Evolutionary conservation across 495 filamentous ascomycete species (phyloP), one percentile per base, ranked within the genome.

Genomic region (Extremus antarcticus): DNA sequence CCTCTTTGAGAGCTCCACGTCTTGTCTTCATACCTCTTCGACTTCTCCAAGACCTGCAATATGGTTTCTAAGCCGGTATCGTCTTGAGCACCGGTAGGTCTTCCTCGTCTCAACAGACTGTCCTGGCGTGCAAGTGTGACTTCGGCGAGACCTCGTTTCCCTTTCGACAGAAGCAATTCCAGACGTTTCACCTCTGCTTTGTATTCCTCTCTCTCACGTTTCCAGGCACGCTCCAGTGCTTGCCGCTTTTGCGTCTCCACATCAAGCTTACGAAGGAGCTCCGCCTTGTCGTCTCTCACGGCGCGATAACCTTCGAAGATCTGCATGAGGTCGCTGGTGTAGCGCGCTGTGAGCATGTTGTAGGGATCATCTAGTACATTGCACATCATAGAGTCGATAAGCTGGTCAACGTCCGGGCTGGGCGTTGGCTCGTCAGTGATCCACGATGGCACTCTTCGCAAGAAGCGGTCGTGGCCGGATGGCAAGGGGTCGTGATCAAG

Each of bases 121-220:
- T 57, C 59, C 45, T 67, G 66, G 35, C 68, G 56, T 13, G 65
- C 66, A 20, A 58, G 48, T 16, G 66, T 66, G n/a, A 70, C 59
- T 13, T 60, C 64, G 10, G 62, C 49, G 35, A 70, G 39, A 1
- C 66, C 64, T 13, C 57, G 40, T 21, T 63, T 58, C 20, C 66
- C 63, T 45, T 59, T 56, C 16, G 65, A 60, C 49, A 70, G 61
- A 11, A 70, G 22, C 11, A 68, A 25, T 51, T 69, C 64, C 8
- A 69, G 62, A 7, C 68, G 58, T 40, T 64, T 63, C 39, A 71
- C 63, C 47, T 71, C 67, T 1, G 47, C 58, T 35, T 62, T 55
- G 50, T 62, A 68, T 2, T 38, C 54, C 19, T 57, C 51, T 38
- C 64, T 58, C 25, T 60, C 57, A 17, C 41, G 29, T 4, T 21